Base-by-base conservation (phyloP, 2,329 filamentous ascomycete genomes). In the Trichophyton schoenleinii region DNA sequence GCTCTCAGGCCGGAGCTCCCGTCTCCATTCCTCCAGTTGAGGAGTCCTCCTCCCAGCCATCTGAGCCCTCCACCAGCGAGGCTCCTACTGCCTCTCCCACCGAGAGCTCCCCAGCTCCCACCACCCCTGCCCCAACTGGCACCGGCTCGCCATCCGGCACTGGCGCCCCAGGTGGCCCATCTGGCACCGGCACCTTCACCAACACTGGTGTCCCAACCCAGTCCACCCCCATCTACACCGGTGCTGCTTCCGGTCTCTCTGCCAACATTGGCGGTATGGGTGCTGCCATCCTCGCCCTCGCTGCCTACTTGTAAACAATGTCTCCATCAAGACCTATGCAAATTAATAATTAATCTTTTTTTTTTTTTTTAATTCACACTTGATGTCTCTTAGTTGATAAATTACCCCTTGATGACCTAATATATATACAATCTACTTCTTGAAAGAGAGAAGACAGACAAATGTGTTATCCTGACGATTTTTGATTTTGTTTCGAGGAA, bases 241-340 rank as follows among this genome's bases (percentile, higher is more conserved):
- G 63, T 58, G 63, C 61, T 38, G 65, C 59, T 34, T 60, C 64
- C 49, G 62, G 59, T 60, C 18, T 63, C 53, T 41, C 58, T 34
- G 58, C 61, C 59, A 63, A 59, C 61, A 48, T 66, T 58, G 64
- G 63, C 22, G 64, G 63, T 48, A 31, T 65, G 48, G 64, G 65
- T 59, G 62, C 67, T 58, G 60, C 62, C 63, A 58, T 65, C 58
- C 70, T 66, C 62, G 67, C 63, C 42, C 62, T 67, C 42, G 70
- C 68, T 65, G 69, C 67, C 48, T 63, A 80, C 76, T 68, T 82
- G 78, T 76, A 82, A 65, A 52, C 46, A 52, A 52, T 52, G 46
- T 25, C 3, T 13, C 22, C 11, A 20, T 38, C 34, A 13, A 25
- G 25, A 52, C 11, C 20, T 52, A 25, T 52, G 46, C 25, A 20